Base-by-base conservation (phyloP, 495 filamentous ascomycete species). In the Aspergillus sparsus region DNA sequence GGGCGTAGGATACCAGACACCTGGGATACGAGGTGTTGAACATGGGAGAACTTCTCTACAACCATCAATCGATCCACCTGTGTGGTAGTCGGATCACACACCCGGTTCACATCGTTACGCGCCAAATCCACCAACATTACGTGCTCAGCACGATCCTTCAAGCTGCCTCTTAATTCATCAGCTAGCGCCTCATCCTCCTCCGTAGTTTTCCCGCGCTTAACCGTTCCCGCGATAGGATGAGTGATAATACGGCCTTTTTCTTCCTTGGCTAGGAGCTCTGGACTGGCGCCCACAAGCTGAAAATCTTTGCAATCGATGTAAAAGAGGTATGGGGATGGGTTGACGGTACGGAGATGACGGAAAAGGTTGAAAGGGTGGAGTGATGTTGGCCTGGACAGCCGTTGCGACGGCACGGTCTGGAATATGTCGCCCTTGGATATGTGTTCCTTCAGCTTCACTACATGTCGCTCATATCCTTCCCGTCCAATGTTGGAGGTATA, bases 121-220 rank as follows among this genome's bases (percentile, higher is more conserved):
- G 94, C 94, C 16, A 98, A 80, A 70, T 98, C 94, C n/a, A 98
- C 94, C 44, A 98, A 81, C 94, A 98, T 98, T 66, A 98, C 94
- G 76, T 97, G 94, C 75, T 98, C 94, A 46, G 94, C 94, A 57
- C 94, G 85, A 76, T 98, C 94, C 71, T 98, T 98, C 16, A 96
- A 80, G 55, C 88, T 92, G 57, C 80, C 80, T 34, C 85, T 82
- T 47, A 98, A 85, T 69, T 91, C 87, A 21, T 86, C 78, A 2
- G 95, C 92, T 12, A 98, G 85, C 12, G 69, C 74, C 50, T 87
- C 86, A 72, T 98, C 94, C 59, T 96, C 89, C 67, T 90, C 88
- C 0, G 82, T 77, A 10, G 87, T 90, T 67, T 83, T 85, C 55
- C 93, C 94, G 56, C 95, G 86, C 73, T 87, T 89, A 58, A 98